Evolutionary conservation across 1,139 yeast species (phyloP).

Genomic region (Williopsis jadinii): DNA sequence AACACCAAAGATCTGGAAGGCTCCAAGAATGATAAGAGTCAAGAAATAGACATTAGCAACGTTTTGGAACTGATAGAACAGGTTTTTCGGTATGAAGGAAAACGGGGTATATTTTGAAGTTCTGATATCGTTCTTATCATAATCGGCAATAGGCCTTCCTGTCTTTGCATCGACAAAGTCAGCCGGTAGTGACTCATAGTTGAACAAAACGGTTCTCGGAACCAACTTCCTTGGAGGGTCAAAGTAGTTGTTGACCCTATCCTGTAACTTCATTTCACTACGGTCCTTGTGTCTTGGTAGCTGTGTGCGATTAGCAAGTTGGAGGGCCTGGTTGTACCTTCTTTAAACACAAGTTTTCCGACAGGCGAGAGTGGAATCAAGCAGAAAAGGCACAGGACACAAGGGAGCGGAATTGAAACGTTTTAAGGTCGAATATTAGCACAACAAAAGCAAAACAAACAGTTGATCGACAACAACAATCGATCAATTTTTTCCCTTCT

Average conservation of each 20-base stretch:
- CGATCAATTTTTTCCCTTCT: too few relatives aligned
- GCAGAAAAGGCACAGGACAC: too few relatives aligned
- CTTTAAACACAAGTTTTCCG: too few relatives aligned
- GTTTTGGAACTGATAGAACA: conserved; percentile 73
- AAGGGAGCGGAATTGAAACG: too few relatives aligned
- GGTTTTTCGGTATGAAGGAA: conserved; percentile 80
- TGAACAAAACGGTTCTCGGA: conserved; percentile 55
- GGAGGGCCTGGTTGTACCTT: too few relatives aligned
- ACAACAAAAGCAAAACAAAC: too few relatives aligned
- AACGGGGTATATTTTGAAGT: conserved; percentile 94
- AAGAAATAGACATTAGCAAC: conserved; percentile 88
- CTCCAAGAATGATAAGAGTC: conserved; percentile 74
- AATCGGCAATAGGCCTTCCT: conserved; percentile 50
- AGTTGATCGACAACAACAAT: too few relatives aligned
- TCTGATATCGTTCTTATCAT: conserved; percentile 84
- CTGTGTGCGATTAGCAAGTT: too few relatives aligned
- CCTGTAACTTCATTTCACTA: neutral
- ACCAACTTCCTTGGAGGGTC: conserved; percentile 19
- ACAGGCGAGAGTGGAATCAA: too few relatives aligned
- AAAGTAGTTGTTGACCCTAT: conserved; percentile 9
- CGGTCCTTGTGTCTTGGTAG: too few relatives aligned
- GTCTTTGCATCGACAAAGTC: conserved; percentile 47
- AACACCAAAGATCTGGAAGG: conserved; percentile 88
- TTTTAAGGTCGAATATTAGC: too few relatives aligned
- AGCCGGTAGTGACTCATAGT: conserved; percentile 52